Conservation (phyloP, 176 grass and related monocot species). For the Avena sativa region DNA sequence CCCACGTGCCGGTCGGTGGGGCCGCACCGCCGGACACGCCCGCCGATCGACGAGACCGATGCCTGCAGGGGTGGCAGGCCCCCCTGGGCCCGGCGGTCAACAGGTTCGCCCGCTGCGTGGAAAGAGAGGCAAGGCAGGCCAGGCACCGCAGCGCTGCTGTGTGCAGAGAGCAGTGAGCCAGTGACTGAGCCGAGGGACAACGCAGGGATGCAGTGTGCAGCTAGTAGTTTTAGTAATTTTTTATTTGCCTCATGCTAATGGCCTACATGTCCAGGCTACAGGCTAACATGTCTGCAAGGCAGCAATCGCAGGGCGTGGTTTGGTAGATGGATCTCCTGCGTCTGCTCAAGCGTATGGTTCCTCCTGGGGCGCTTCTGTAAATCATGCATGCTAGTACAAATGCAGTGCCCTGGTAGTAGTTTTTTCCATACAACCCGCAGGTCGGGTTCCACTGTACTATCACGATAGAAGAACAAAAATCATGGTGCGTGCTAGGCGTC, state of each 20-base stretch:
- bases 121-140: conserved; percentile 2
- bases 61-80: conserved; percentile 37
- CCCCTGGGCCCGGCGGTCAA: conserved; percentile 46
- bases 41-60: conserved; percentile 48
- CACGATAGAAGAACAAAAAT: no score
- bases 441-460: no score
- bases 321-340: background rate
- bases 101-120: conserved; percentile 33
- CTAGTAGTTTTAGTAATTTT: background rate
- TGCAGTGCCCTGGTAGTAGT: no score
- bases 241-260: background rate
- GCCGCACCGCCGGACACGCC: conserved; percentile 44
- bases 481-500: no score
- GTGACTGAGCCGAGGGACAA: conserved; percentile 29
- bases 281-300: background rate
- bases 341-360: no score
- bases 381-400: no score
- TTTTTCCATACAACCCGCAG: no score
- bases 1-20: conserved; percentile 17
- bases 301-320: background rate
- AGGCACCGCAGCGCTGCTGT: background rate
- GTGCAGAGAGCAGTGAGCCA: background rate
- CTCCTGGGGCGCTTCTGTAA: no score
- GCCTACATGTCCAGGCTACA: conserved; percentile 37
- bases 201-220: background rate